A percentile compares a stretch with the other conserved stretches of the same genome.
Evolutionary conservation across 768 basidiomycete genomes (phyloP).

Genomic region (Agrocybe pediades): DNA sequence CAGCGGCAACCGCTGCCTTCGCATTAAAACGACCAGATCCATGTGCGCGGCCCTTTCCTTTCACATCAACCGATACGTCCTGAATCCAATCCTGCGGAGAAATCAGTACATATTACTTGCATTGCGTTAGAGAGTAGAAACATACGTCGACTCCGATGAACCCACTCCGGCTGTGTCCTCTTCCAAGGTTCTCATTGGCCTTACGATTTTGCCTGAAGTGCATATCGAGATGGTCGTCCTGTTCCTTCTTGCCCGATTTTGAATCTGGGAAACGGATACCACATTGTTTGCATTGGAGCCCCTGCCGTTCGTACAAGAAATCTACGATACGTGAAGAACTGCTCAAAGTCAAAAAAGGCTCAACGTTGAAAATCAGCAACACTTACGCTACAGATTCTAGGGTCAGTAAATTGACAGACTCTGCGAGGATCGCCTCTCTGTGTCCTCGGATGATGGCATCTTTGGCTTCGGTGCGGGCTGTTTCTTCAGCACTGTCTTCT

Average conservation of each 20-base stretch:
- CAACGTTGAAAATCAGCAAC: not conserved
- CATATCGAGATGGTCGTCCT: slow-evolving; percentile 93
- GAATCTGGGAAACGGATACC: slow-evolving; percentile 84
- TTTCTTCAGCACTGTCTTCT: slow-evolving; percentile 19
- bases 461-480: slow-evolving; percentile 32
- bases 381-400: slow-evolving; percentile 75
- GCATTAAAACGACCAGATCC: slow-evolving; percentile 50
- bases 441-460: slow-evolving; percentile 58
- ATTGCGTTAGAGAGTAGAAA: slow-evolving; percentile 7
- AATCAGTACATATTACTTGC: slow-evolving; percentile 13
- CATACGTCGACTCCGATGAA: slow-evolving; percentile 81
- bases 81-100: slow-evolving; percentile 82
- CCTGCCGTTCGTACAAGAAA: slow-evolving; percentile 74
- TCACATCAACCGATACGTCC: slow-evolving; percentile 58
- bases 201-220: slow-evolving; percentile 94
- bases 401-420: slow-evolving; percentile 63
- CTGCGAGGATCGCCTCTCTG: slow-evolving; percentile 56
- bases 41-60: slow-evolving; percentile 70
- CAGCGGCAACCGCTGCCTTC: slow-evolving; percentile 62
- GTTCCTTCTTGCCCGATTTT: slow-evolving; percentile 65
- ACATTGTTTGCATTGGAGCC: slow-evolving; percentile 92
- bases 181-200: slow-evolving; percentile 72
- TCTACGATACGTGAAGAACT: slow-evolving; percentile 52
- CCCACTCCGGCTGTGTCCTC: slow-evolving; percentile 92
- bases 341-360: not conserved